Conservation (phyloP, 2,329 filamentous ascomycete genomes). For the Pochonia chlamydosporia region DNA sequence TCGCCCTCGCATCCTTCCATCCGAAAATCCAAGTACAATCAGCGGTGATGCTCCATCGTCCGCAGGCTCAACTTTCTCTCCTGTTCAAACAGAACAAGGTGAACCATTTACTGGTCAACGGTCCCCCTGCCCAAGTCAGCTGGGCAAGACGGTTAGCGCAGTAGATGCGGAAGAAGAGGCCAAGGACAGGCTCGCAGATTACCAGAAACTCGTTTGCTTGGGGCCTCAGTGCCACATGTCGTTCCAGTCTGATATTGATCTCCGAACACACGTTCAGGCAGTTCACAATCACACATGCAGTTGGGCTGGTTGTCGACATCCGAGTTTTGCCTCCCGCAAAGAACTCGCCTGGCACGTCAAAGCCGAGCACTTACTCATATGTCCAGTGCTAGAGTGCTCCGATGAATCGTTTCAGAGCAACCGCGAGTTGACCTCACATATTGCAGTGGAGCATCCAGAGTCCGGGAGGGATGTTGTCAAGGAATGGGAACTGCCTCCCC, state of each 20-base stretch:
- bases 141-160: no score
- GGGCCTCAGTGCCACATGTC: no score
- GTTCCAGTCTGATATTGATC: no score
- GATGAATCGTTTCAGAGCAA: slow-evolving; percentile 28
- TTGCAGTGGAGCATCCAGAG: slow-evolving; percentile 28
- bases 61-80: slow-evolving; percentile 22
- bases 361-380: slow-evolving; percentile 35
- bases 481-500: slow-evolving; percentile 21
- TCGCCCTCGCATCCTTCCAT: background rate
- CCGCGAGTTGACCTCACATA: slow-evolving; percentile 30
- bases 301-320: slow-evolving; percentile 31
- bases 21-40: slow-evolving; percentile 17
- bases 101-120: slow-evolving; percentile 13
- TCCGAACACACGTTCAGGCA: slow-evolving; percentile 19
- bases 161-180: no score
- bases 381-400: slow-evolving; percentile 31
- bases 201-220: no score
- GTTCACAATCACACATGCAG: slow-evolving; percentile 29
- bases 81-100: slow-evolving; percentile 21
- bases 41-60: slow-evolving; percentile 23
- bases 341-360: slow-evolving; percentile 39
- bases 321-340: slow-evolving; percentile 29
- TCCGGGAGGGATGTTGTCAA: slow-evolving; percentile 12
- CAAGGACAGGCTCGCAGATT: no score
- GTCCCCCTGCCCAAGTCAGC: slow-evolving; percentile 20